Evolutionary conservation across 768 basidiomycete genomes (phyloP).

Genomic region (Rhodotorula toruloides): DNA sequence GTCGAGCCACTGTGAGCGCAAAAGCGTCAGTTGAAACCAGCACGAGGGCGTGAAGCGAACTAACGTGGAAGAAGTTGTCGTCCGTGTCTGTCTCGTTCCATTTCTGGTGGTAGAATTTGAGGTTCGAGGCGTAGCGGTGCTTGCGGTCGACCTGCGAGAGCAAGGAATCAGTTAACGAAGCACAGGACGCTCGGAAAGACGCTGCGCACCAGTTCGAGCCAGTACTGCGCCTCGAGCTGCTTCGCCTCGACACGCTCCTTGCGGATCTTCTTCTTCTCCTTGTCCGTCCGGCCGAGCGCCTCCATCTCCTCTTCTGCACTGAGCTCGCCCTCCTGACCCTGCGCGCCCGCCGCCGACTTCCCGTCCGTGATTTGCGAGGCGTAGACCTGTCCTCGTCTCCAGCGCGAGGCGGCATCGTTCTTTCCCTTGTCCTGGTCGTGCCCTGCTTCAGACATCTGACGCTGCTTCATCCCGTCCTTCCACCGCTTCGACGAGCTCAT

Average conservation of each 20-base stretch:
- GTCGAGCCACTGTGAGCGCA: constrained; percentile 44
- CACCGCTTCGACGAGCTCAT: constrained; percentile 15
- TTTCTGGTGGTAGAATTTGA: constrained; percentile 27
- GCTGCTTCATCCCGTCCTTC: constrained; percentile 17
- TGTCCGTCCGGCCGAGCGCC: constrained; percentile 16
- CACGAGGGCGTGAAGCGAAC: background rate
- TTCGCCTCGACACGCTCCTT: constrained; percentile 17
- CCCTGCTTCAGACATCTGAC: constrained; percentile 6
- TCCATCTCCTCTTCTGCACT: constrained; percentile 29
- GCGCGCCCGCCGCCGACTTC: background rate
- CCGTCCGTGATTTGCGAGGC: constrained; percentile 23
- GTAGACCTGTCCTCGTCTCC: constrained; percentile 32
- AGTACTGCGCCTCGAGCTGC: constrained; percentile 39
- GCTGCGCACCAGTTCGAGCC: constrained; percentile 29
- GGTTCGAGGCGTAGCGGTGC: constrained; percentile 36
- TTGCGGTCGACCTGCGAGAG: constrained; percentile 27
- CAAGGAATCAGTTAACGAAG: background rate
- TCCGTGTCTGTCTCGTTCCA: constrained; percentile 48
- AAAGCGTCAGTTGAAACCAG: background rate
- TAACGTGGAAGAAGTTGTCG: constrained; percentile 47
- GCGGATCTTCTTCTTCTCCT: constrained; percentile 22
- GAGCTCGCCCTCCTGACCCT: constrained; percentile 2
- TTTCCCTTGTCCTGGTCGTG: constrained; percentile 27
- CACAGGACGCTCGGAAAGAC: background rate
- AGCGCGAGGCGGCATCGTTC: constrained; percentile 34